Base-by-base conservation (phyloP, 2,329 filamentous ascomycete genomes). In the Fusarium algeriense region DNA sequence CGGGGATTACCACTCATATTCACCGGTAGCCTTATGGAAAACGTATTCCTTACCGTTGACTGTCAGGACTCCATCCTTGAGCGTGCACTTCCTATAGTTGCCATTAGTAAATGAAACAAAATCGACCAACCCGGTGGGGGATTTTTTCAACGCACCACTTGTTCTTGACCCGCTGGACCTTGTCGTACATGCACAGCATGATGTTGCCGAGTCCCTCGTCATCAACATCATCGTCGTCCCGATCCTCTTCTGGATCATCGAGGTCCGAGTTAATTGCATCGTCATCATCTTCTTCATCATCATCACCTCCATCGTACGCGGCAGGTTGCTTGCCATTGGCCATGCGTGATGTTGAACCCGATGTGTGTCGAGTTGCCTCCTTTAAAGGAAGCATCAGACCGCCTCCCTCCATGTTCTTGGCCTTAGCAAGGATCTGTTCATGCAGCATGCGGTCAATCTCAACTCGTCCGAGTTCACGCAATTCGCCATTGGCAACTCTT, bases 151-250 rank as follows among this genome's bases (percentile, higher is more conserved):
- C 86, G 55, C 80, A 91, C 93, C 93, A 96, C 89, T 96, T 99
- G 85, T 98, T 99, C 90, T 99, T 99, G 77, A 98, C 96, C 50
- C 96, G 89, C 83, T 98, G 95, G 13, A 99, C 96, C 85, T 99
- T 99, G 85, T 99, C 96, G 80, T 99, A 99, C 80, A 97, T 98
- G 85, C 96, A 99, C 43, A 99, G 90, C 93, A 99, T 98, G 79
- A 97, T 95, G 75, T 97, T 93, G 2, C 92, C 91, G 72, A 92
- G 89, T 38, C 91, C 89, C 45, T 97, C 95, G 66, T 97, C 94
- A 17, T 94, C 93, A 54, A 96, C 95, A 37, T 96, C 93, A 28
- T 95, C 93, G 28, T 96, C 94, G 34, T 93, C 91, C 20, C 90
- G 83, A 14, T 93, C 91, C 67, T 98, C 96, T 69, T 98, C 95